A percentile compares a stretch with the other conserved stretches of the same genome.
Evolutionary conservation across 345 rosid species (phyloP).

Genomic region (Eucalyptus decipiens): DNA sequence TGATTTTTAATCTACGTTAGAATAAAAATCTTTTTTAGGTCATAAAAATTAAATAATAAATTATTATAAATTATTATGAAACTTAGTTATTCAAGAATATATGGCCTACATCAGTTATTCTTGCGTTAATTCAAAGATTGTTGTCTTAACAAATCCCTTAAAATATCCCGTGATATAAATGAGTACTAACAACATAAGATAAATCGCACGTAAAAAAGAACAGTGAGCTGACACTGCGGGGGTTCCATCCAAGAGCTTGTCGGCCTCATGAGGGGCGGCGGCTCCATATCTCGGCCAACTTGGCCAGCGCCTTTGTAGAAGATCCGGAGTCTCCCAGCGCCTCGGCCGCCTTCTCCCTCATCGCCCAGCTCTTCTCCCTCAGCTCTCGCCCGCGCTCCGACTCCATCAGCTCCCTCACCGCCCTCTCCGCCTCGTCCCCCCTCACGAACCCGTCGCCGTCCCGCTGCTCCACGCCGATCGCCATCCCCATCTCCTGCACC

Average conservation of each 20-base stretch:
- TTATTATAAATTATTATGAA: too few species aligned
- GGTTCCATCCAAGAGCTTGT: not conserved
- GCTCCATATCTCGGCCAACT: not conserved
- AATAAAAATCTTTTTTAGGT: too few species aligned
- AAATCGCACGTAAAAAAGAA: not conserved
- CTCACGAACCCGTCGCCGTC: not conserved
- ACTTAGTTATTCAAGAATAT: too few species aligned
- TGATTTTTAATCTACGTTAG: too few species aligned
- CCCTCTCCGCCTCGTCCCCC: not conserved
- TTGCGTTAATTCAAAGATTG: too few species aligned
- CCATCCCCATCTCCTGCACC: constrained; percentile 3
- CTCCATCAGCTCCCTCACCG: constrained; percentile 1
- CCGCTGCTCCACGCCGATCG: not conserved
- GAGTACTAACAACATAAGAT: not conserved
- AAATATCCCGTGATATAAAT: too few species aligned
- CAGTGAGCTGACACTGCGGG: not conserved
- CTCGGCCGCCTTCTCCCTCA: not conserved
- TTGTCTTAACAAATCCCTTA: too few species aligned
- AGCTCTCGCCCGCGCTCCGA: not conserved
- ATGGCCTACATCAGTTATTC: too few species aligned
- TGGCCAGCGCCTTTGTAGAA: not conserved
- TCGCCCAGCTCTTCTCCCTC: not conserved
- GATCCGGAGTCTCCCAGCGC: not conserved
- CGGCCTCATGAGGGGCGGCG: not conserved
- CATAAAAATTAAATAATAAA: too few species aligned